Conservation (phyloP, 257 asterid species). For the Penstemon davidsonii region DNA sequence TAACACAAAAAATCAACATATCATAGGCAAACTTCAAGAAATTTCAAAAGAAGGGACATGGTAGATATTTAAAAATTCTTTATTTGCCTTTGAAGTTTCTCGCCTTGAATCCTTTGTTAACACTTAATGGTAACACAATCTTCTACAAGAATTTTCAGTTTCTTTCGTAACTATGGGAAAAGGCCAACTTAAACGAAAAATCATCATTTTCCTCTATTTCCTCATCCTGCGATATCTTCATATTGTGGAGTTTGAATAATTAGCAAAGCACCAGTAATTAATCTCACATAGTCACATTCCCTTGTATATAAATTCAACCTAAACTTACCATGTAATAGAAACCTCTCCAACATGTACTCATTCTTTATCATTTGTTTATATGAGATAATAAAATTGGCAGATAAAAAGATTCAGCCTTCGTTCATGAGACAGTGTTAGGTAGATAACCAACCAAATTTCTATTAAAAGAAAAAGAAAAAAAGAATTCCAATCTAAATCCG, state of each 20-base stretch:
- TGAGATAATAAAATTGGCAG: too few species aligned
- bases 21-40: background rate
- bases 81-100: background rate
- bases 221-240: constrained; percentile 3
- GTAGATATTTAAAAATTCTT: background rate
- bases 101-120: background rate
- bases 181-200: background rate
- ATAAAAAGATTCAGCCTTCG: too few species aligned
- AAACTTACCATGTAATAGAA: background rate
- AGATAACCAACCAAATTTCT: background rate
- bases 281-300: background rate
- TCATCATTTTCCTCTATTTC: background rate
- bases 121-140: background rate
- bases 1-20: background rate
- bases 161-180: background rate
- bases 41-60: constrained; percentile 3
- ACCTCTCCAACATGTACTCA: background rate
- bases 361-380: background rate
- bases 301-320: constrained; percentile 3
- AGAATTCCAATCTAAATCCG: background rate
- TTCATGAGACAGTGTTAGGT: background rate
- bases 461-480: background rate
- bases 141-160: background rate
- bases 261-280: background rate
- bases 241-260: background rate